A percentile compares a stretch with the other conserved stretches of the same genome.
phyloP scores from a whole-genome alignment of 2,329 filamentous ascomycete species.

The Dothidotthia symphoricarpi region DNA sequence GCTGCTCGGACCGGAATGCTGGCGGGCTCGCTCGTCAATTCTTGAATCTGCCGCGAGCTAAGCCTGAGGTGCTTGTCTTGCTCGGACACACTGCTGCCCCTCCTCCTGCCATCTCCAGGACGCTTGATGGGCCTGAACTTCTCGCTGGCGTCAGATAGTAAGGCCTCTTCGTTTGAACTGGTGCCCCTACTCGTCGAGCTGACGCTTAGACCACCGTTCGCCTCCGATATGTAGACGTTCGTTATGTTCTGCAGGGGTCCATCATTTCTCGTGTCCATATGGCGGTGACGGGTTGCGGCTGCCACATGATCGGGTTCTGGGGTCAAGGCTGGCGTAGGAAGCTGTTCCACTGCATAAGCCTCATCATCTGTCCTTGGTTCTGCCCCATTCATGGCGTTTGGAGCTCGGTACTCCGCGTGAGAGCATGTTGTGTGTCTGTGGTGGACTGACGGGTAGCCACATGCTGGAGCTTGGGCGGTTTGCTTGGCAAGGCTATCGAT shows the following conservation, averaged over 20 bases:
- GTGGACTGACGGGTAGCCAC: slow-evolving; percentile 1
- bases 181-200: slow-evolving; percentile 18
- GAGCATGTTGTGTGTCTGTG: slow-evolving; percentile 17
- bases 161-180: slow-evolving; percentile 32
- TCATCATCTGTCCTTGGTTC: slow-evolving; percentile 21
- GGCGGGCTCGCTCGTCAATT: slow-evolving; percentile 54
- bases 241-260: slow-evolving; percentile 10
- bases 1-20: slow-evolving; percentile 53
- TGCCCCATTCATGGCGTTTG: slow-evolving; percentile 33
- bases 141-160: slow-evolving; percentile 36
- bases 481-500: slow-evolving; percentile 3
- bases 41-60: slow-evolving; percentile 55
- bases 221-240: slow-evolving; percentile 9
- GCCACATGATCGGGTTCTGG: slow-evolving; percentile 28
- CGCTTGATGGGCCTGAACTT: slow-evolving; percentile 34
- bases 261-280: slow-evolving; percentile 9
- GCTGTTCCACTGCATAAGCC: slow-evolving; percentile 19
- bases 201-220: slow-evolving; percentile 13
- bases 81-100: slow-evolving; percentile 39
- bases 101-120: slow-evolving; percentile 35
- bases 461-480: slow-evolving; percentile 2
- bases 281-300: slow-evolving; percentile 9
- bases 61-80: slow-evolving; percentile 51
- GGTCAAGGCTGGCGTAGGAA: slow-evolving; percentile 30
- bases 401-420: slow-evolving; percentile 8